Conservation (phyloP, 177 flowering plant genomes). For the Vitis hybrid region DNA sequence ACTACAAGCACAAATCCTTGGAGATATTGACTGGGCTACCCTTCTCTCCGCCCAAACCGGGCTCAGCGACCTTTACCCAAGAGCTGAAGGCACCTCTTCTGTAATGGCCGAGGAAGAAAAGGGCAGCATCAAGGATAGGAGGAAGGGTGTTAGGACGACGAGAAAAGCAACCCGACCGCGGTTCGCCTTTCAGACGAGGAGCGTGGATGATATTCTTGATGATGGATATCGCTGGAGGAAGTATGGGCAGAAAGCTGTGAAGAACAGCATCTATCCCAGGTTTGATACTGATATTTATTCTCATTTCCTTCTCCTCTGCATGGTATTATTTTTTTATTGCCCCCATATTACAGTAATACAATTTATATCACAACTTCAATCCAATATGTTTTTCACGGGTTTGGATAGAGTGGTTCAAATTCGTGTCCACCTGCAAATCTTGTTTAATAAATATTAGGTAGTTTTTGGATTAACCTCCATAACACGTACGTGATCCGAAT, state of each 20-base stretch:
- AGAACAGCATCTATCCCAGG: slow-evolving; percentile 79
- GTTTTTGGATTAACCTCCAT: no score
- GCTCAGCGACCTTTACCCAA: slow-evolving; percentile 8
- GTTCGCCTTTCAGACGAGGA: slow-evolving; percentile 74
- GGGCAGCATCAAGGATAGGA: slow-evolving; percentile 20
- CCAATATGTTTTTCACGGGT: no score
- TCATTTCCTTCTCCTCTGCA: no score
- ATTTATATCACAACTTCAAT: no score
- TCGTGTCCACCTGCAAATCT: no score
- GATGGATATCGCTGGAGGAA: slow-evolving; percentile 91
- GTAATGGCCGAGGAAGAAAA: slow-evolving; percentile 9
- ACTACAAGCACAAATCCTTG: slow-evolving; percentile 14
- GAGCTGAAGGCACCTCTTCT: background rate
- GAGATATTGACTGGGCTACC: slow-evolving; percentile 46
- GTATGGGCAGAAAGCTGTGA: slow-evolving; percentile 85
- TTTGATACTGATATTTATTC: slow-evolving; percentile 8
- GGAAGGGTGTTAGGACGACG: slow-evolving; percentile 16
- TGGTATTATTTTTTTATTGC: background rate
- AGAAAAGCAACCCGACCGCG: slow-evolving; percentile 51
- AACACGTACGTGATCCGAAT: no score
- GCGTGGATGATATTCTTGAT: slow-evolving; percentile 71
- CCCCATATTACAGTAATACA: no score
- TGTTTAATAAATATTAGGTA: no score
- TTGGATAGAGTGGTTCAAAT: no score
- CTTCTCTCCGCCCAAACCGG: slow-evolving; percentile 24